A percentile compares a stretch with the other conserved stretches of the same genome.
Evolutionary conservation across 2,329 filamentous ascomycete species (phyloP).

Genomic region (Didymella arachidicola): DNA sequence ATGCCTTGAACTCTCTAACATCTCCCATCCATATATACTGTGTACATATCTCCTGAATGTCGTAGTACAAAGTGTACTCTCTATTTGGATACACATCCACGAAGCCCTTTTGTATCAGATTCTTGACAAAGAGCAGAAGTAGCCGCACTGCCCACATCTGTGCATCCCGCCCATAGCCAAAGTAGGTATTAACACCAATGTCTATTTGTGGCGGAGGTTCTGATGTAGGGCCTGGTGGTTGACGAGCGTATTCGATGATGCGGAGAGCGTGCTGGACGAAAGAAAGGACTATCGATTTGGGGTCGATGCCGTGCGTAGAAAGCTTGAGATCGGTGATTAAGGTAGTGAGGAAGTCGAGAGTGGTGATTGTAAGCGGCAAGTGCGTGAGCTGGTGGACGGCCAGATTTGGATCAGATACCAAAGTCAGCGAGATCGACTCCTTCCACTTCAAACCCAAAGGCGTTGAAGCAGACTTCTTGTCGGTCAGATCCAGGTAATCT

Average conservation of each 20-base stretch:
- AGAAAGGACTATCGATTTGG: constrained; percentile 40
- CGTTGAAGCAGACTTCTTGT: not conserved
- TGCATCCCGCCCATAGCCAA: constrained; percentile 44
- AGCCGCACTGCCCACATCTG: constrained; percentile 49
- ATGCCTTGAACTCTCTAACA: constrained; percentile 50
- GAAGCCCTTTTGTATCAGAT: constrained; percentile 46
- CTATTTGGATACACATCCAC: constrained; percentile 14
- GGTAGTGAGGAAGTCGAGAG: constrained; percentile 51
- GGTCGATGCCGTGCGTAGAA: constrained; percentile 35
- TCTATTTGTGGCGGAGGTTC: constrained; percentile 3
- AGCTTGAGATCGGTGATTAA: constrained; percentile 42
- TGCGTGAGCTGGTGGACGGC: constrained; percentile 43
- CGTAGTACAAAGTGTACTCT: constrained; percentile 40
- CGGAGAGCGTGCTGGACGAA: constrained; percentile 52
- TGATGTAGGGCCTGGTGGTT: constrained; percentile 20
- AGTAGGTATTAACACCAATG: not conserved
- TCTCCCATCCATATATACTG: constrained; percentile 53
- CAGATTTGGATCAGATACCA: constrained; percentile 31
- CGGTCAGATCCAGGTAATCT: not conserved
- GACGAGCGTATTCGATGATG: constrained; percentile 43
- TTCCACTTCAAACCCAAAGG: constrained; percentile 3
- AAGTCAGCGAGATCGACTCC: not conserved
- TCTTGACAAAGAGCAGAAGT: constrained; percentile 51
- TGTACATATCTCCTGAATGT: constrained; percentile 53
- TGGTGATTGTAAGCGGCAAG: constrained; percentile 48